Evolutionary conservation across 1,284 basidiomycete species (phyloP).

Genomic region (Apiotrichum porosum): DNA sequence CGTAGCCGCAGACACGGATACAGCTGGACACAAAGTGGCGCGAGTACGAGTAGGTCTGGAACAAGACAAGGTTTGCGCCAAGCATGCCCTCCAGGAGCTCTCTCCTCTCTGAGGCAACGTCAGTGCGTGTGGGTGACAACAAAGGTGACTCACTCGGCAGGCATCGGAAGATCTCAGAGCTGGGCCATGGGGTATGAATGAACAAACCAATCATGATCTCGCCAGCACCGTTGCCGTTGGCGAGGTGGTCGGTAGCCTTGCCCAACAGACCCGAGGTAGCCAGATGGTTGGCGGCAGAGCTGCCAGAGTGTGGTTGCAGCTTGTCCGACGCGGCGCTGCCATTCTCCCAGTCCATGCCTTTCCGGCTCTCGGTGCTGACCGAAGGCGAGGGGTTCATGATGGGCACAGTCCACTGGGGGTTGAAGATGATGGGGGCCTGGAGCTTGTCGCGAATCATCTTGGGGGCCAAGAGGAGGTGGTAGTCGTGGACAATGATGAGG

Average conservation of each 20-base stretch:
- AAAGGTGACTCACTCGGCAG: slow-evolving; percentile 63
- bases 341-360: slow-evolving; percentile 35
- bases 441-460: slow-evolving; percentile 73
- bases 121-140: slow-evolving; percentile 1
- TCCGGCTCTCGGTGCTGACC: slow-evolving; percentile 19
- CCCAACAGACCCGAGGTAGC: slow-evolving; percentile 10
- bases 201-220: slow-evolving; percentile 75
- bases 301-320: slow-evolving; percentile 8
- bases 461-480: slow-evolving; percentile 88
- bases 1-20: slow-evolving; percentile 92
- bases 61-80: slow-evolving; percentile 90
- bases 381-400: slow-evolving; percentile 19
- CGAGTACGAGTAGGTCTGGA: slow-evolving; percentile 96
- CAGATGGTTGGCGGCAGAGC: too few relatives aligned
- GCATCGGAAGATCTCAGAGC: slow-evolving; percentile 92
- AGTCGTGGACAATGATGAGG: slow-evolving; percentile 84
- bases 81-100: slow-evolving; percentile 98
- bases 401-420: slow-evolving; percentile 14
- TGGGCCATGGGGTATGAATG: slow-evolving; percentile 96
- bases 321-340: not conserved
- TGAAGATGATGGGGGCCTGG: slow-evolving; percentile 56
- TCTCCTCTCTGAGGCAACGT: slow-evolving; percentile 58
- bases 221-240: not conserved
- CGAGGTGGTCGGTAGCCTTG: not conserved
- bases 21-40: slow-evolving; percentile 93